Conservation (phyloP, 345 rosid genomes). For the Pseudoturritis turrita region DNA sequence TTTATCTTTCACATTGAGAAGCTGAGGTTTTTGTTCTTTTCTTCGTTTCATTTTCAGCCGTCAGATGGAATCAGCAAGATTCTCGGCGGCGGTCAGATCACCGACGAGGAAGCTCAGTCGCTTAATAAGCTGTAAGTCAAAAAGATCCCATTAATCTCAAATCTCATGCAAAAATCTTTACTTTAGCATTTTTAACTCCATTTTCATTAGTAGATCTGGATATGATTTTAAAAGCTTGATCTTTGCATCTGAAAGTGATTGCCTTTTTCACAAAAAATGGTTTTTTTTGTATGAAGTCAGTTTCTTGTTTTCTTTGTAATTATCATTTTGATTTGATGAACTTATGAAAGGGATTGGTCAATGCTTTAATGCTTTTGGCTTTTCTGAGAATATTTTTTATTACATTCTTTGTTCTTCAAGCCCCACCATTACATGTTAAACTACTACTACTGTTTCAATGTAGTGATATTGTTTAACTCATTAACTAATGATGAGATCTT, state of each 20-base stretch:
- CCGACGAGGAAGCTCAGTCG: conserved; percentile 71
- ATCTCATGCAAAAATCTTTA: not conserved
- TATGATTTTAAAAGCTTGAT: conserved; percentile 4
- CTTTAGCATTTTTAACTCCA: not conserved
- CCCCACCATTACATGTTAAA: conserved; percentile 29
- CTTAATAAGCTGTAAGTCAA: conserved; percentile 50
- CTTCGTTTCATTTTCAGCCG: conserved; percentile 42
- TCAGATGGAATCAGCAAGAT: conserved; percentile 76
- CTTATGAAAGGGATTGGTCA: conserved; percentile 27
- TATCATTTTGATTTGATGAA: not conserved
- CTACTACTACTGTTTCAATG: conserved; percentile 3
- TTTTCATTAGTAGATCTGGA: conserved; percentile 6
- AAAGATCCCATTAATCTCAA: conserved; percentile 20
- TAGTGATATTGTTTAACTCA: not conserved
- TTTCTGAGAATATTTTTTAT: not conserved
- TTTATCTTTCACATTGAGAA: not conserved
- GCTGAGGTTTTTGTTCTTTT: not conserved
- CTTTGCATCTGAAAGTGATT: conserved; percentile 6
- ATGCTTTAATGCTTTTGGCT: conserved; percentile 9
- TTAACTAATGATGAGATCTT: not conserved
- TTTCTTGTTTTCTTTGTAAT: not conserved
- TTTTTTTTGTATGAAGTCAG: not conserved
- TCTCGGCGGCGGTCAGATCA: conserved; percentile 74
- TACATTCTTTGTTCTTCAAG: conserved; percentile 16
- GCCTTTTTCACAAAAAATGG: not conserved